Percentiles rank a stretch among this genome's conserved stretches.
Evolutionary conservation across 1,284 basidiomycete genomes (phyloP).

Genomic region (Meripilus lineatus): DNA sequence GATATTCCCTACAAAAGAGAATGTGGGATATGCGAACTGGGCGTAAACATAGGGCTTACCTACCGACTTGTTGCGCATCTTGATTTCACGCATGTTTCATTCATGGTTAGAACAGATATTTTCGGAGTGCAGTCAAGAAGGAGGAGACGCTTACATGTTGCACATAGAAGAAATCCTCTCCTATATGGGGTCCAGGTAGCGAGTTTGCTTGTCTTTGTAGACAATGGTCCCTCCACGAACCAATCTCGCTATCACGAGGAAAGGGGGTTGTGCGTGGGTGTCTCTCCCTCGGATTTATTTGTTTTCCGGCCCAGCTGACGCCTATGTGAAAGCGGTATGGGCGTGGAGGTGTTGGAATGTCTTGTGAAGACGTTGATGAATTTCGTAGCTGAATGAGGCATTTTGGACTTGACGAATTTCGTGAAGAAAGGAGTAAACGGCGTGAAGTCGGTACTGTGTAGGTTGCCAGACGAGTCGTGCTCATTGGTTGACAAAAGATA

Average conservation of each 20-base stretch:
- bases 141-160: slow-evolving; percentile 50
- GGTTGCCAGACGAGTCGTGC: no score
- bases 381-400: no score
- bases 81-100: slow-evolving; percentile 2
- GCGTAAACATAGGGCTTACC: slow-evolving; percentile 27
- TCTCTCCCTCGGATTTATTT: slow-evolving; percentile 37
- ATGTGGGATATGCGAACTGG: slow-evolving; percentile 15
- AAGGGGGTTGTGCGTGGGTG: slow-evolving; percentile 46
- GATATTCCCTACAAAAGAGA: slow-evolving; percentile 56
- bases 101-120: neutral
- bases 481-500: no score
- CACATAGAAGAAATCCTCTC: slow-evolving; percentile 79
- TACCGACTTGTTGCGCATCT: slow-evolving; percentile 79
- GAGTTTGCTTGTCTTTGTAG: slow-evolving; percentile 45
- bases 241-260: slow-evolving; percentile 57
- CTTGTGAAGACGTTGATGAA: no score
- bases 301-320: slow-evolving; percentile 77
- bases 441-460: no score
- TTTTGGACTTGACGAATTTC: no score
- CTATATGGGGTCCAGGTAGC: slow-evolving; percentile 43
- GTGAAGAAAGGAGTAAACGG: no score
- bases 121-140: neutral
- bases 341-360: no score
- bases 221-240: slow-evolving; percentile 65
- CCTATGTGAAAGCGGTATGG: slow-evolving; percentile 42